Percentiles rank a stretch among this genome's conserved stretches.
Conservation (phyloP, 129 eudicot genomes). For the Centrapalus pauciflorus region DNA sequence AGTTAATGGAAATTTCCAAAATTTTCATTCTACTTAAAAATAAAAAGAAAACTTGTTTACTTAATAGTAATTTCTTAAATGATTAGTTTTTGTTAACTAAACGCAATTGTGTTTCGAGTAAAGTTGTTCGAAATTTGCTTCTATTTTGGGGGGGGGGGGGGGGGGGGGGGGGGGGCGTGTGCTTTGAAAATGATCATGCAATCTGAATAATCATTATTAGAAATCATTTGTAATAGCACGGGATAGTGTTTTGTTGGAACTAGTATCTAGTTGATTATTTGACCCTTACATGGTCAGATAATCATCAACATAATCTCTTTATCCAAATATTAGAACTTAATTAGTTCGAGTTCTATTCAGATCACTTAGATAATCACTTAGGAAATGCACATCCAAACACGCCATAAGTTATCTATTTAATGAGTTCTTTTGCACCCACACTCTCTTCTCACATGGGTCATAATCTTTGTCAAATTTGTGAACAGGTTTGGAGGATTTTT, state of each 20-base stretch:
- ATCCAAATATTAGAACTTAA: background rate
- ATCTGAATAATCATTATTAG: background rate
- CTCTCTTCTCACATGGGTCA: background rate
- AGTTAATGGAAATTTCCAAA: background rate
- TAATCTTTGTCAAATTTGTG: conserved; percentile 13
- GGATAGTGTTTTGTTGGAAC: background rate
- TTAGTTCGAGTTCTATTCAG: too few relatives aligned
- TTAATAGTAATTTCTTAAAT: too few relatives aligned
- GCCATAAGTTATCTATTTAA: too few relatives aligned
- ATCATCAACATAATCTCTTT: background rate
- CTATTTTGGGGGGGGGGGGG: background rate
- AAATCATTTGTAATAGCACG: background rate
- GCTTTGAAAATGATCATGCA: background rate
- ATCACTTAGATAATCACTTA: too few relatives aligned
- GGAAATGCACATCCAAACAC: too few relatives aligned
- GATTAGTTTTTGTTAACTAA: too few relatives aligned
- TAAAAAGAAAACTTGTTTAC: too few relatives aligned
- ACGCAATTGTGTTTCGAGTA: background rate
- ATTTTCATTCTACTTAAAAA: too few relatives aligned
- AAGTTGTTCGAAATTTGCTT: conserved; percentile 9
- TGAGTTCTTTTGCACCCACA: background rate
- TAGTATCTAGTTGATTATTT: background rate
- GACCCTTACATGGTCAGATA: too few relatives aligned
- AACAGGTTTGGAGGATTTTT: conserved; percentile 33
- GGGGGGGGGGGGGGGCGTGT: background rate